Evolutionary conservation across 106 monocot species (phyloP).

Genomic region (Allium fistulosum): DNA sequence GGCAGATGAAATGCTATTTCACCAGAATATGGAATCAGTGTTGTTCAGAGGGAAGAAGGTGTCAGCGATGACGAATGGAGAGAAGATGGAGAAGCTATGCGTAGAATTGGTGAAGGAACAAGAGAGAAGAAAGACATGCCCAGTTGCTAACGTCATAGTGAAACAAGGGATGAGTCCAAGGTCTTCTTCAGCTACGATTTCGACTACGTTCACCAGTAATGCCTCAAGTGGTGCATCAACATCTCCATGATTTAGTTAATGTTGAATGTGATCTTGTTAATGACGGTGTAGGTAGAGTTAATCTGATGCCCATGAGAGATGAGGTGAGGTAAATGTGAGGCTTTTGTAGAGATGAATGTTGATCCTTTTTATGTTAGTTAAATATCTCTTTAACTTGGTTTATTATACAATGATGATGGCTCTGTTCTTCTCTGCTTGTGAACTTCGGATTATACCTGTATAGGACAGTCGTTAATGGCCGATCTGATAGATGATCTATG

Average conservation of each 20-base stretch:
- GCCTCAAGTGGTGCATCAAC: not conserved
- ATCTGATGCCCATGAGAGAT: too few relatives aligned
- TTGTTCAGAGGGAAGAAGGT: slow-evolving; percentile 4
- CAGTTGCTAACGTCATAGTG: not conserved
- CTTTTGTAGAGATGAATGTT: too few relatives aligned
- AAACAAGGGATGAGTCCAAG: slow-evolving; percentile 3
- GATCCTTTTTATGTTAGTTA: too few relatives aligned
- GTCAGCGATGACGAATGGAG: not conserved
- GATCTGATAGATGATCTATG: too few relatives aligned
- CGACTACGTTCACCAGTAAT: not conserved
- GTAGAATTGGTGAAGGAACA: slow-evolving; percentile 3
- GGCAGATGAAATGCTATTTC: not conserved
- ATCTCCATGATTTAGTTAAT: not conserved
- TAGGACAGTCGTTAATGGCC: too few relatives aligned
- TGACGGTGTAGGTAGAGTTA: too few relatives aligned
- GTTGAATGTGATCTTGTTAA: too few relatives aligned
- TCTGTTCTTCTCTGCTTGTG: too few relatives aligned
- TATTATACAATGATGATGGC: too few relatives aligned
- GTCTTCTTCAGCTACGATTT: slow-evolving; percentile 6
- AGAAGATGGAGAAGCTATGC: not conserved
- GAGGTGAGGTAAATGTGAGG: too few relatives aligned
- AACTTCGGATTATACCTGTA: too few relatives aligned
- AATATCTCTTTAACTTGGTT: too few relatives aligned
- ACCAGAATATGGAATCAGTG: slow-evolving; percentile 3
- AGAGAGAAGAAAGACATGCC: not conserved